Evolutionary conservation across 352 stramenopile genomes (phyloP).

Genomic region (Phytophthora europaea): DNA sequence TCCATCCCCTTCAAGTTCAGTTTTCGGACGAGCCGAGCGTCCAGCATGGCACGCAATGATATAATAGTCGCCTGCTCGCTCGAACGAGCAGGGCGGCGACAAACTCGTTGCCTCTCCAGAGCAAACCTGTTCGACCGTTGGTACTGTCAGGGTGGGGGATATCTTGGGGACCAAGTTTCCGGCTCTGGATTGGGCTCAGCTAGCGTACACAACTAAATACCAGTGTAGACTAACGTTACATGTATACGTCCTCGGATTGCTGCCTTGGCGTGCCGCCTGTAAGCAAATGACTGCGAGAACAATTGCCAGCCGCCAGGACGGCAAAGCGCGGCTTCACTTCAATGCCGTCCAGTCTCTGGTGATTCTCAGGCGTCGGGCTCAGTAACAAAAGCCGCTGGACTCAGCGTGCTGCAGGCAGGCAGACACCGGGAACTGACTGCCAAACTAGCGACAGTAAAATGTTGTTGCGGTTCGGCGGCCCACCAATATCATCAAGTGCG

Average conservation of each 20-base stretch:
- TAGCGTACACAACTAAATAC: neutral
- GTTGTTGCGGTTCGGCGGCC: too few species aligned
- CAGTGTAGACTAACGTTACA: too few species aligned
- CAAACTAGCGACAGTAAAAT: neutral
- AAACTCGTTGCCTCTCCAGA: too few species aligned
- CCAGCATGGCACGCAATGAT: neutral
- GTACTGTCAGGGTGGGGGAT: too few species aligned
- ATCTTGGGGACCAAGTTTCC: neutral
- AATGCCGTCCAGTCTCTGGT: neutral
- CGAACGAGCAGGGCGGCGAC: too few species aligned
- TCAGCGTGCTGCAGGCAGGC: neutral
- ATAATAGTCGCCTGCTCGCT: too few species aligned
- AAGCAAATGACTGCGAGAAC: neutral
- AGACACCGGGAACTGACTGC: neutral
- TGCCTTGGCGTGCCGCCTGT: neutral
- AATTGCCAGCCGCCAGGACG: neutral
- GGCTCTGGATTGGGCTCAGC: neutral
- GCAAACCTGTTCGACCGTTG: too few species aligned
- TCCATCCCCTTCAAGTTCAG: neutral
- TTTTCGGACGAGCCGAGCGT: neutral
- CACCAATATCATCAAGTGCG: too few species aligned
- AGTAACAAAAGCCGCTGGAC: neutral
- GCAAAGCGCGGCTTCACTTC: neutral
- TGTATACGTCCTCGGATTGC: neutral
- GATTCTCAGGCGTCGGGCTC: neutral